Evolutionary conservation across 805 yeast genomes (phyloP), one percentile per base, ranked within the genome.

Genomic region (Groenewaldozyma salmanticensis): DNA sequence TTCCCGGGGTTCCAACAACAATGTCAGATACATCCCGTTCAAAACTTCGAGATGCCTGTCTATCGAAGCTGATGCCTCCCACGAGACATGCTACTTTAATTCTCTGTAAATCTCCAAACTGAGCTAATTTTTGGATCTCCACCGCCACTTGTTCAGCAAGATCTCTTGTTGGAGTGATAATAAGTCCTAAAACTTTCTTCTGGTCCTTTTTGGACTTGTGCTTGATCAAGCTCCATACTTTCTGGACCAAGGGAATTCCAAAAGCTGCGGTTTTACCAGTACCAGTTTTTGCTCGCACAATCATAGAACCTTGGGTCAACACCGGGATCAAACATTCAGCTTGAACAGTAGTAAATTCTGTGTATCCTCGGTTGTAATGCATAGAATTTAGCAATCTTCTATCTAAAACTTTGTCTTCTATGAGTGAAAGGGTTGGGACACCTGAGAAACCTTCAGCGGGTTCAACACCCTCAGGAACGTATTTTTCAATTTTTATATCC

Each of bases 231-330:
- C 13, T 13, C 29, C 29, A 24, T 44, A 71, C 62, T 35, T 74
- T 71, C 55, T 85, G 81, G 35, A 85, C 64, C 9, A 83, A 64
- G 2, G 96, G 96, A 33, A 88, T 67, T 45, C 88, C 80, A 59
- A 85, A 87, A 0, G 96, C 94, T 47, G 83, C 75, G 0, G 96
- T 87, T 60, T 87, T 87, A 54, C 96, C 96, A 2, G 96, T 87
- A 58, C 96, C 96, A 3, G 96, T 87, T 59, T 85, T 85, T 21
- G 96, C 96, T 53, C 94, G 71, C 31, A 86, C 87, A 18, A 87
- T 85, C 33, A 85, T 67, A 49, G 90, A 88, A 24, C 66, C 62
- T 15, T 67, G 59, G 27, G 94, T 63, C 58, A 90, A 94, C 49
- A 92, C 84, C 0, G 97, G 94, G 0, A 61, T 43, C 37, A 61